Percentiles rank a stretch among this genome's conserved stretches.
These are phyloP conservation scores for Nothopassalora personata DNA, from an alignment of 2,329 filamentous ascomycete species.

Conservation along the genomic window DNA sequence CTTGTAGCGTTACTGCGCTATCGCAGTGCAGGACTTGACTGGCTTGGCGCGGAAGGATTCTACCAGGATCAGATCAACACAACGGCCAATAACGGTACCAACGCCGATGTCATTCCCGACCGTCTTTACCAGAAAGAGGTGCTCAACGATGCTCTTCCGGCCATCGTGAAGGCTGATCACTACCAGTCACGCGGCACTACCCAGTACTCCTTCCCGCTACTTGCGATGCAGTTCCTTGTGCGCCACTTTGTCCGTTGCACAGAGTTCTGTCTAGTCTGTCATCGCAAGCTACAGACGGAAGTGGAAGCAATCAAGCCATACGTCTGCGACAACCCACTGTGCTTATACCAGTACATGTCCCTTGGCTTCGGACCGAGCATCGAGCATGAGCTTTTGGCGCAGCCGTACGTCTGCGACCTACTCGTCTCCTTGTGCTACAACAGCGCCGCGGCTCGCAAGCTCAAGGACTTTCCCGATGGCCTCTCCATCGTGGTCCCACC, in stretches of 20 bases:
- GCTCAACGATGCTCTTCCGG: conserved; percentile 36
- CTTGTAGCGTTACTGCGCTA: conserved; percentile 60
- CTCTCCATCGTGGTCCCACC: conserved; percentile 51
- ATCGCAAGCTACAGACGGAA: conserved; percentile 58
- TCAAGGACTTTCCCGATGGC: conserved; percentile 54
- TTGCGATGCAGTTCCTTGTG: conserved; percentile 68
- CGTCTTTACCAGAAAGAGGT: conserved; percentile 34
- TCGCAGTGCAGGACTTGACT: conserved; percentile 52
- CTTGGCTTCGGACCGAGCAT: conserved; percentile 81
- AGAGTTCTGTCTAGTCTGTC: conserved; percentile 82
- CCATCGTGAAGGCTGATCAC: conserved; percentile 49
- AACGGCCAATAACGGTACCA: conserved; percentile 2
- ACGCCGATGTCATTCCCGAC: conserved; percentile 31
- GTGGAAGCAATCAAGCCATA: conserved; percentile 68
- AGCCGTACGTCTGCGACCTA: conserved; percentile 78
- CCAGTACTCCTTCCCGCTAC: conserved; percentile 49
- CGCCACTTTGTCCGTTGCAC: conserved; percentile 75
- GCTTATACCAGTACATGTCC: conserved; percentile 81
- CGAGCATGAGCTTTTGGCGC: conserved; percentile 74
- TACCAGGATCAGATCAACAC: conserved; percentile 36
- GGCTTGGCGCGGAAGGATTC: conserved; percentile 62
- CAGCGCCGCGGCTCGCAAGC: conserved; percentile 41
- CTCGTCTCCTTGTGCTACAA: conserved; percentile 75
- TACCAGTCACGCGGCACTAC: conserved; percentile 25
- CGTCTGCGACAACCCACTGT: conserved; percentile 70